phyloP scores from a whole-genome alignment of 1,284 basidiomycete genomes.

The Cryptococcus neoformans region DNA sequence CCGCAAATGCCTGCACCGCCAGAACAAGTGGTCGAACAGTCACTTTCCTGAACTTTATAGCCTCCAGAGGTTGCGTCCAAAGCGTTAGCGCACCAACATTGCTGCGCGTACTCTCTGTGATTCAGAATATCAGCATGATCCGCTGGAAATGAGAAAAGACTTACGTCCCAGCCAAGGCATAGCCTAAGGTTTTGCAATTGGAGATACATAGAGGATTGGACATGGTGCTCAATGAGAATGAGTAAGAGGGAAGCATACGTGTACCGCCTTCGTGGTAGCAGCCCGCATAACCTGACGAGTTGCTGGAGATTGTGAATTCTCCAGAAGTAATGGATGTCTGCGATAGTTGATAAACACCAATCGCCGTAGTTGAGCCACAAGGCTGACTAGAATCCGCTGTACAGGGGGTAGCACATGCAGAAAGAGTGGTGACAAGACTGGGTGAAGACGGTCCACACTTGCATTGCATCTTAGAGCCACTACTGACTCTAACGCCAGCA shows the following conservation, averaged over 20 bases:
- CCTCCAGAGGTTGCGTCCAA: conserved; percentile 8
- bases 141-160: neutral
- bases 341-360: conserved; percentile 14
- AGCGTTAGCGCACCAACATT: conserved; percentile 20
- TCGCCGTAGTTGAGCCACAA: conserved; percentile 10
- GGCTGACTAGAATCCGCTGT: neutral
- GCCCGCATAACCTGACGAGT: conserved; percentile 20
- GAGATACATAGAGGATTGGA: conserved; percentile 15
- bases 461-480: too few relatives aligned
- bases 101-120: conserved; percentile 14
- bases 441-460: conserved; percentile 22
- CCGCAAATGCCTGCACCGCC: conserved; percentile 22
- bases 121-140: neutral
- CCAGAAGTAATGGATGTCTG: conserved; percentile 7
- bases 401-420: conserved; percentile 12
- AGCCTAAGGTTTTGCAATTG: conserved; percentile 16
- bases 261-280: conserved; percentile 21
- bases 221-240: conserved; percentile 8
- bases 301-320: conserved; percentile 10
- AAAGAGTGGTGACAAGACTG: conserved; percentile 6
- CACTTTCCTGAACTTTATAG: conserved; percentile 6
- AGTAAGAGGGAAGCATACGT: conserved; percentile 9
- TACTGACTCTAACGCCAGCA: conserved; percentile 11
- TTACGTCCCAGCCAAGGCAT: conserved; percentile 17
- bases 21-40: conserved; percentile 21